Evolutionary conservation across 2,329 filamentous ascomycete species (phyloP).

Genomic region (Ploettnerulaceae sp.): DNA sequence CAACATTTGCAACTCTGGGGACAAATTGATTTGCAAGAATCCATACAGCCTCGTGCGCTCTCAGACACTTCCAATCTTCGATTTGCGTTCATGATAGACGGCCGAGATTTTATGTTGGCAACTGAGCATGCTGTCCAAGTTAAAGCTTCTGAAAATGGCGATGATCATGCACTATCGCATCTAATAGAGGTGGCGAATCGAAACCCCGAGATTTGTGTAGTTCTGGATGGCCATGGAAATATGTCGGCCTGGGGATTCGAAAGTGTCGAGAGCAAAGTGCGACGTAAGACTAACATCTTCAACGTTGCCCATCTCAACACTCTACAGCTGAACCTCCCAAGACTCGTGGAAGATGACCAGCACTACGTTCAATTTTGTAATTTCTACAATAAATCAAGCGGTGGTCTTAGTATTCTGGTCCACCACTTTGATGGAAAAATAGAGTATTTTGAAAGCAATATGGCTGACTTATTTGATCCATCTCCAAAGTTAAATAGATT

Average conservation of each 20-base stretch:
- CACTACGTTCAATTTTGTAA: constrained; percentile 63
- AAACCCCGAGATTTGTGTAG: constrained; percentile 80
- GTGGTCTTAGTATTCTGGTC: constrained; percentile 66
- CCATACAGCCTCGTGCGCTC: constrained; percentile 48
- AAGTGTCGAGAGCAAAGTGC: constrained; percentile 68
- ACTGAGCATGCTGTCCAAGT: constrained; percentile 70
- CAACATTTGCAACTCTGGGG: constrained; percentile 76
- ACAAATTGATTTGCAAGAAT: constrained; percentile 68
- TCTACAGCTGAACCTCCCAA: constrained; percentile 41
- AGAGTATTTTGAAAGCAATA: constrained; percentile 71
- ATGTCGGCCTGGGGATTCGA: constrained; percentile 94
- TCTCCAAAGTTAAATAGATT: constrained; percentile 56
- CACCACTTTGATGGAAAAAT: constrained; percentile 85
- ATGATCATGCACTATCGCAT: constrained; percentile 72
- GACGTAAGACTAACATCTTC: constrained; percentile 66
- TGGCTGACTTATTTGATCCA: constrained; percentile 78
- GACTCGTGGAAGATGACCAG: constrained; percentile 15
- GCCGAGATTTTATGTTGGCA: constrained; percentile 71
- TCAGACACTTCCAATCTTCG: constrained; percentile 38
- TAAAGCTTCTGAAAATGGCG: constrained; percentile 43
- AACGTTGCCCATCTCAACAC: constrained; percentile 76
- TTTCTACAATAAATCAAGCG: constrained; percentile 63
- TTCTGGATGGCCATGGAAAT: constrained; percentile 75
- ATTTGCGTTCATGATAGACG: constrained; percentile 79
- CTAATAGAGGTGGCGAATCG: constrained; percentile 81